Evolutionary conservation across 257 asterid species (phyloP), one percentile per base, ranked within the genome.

Genomic region (Coffea canephora): DNA sequence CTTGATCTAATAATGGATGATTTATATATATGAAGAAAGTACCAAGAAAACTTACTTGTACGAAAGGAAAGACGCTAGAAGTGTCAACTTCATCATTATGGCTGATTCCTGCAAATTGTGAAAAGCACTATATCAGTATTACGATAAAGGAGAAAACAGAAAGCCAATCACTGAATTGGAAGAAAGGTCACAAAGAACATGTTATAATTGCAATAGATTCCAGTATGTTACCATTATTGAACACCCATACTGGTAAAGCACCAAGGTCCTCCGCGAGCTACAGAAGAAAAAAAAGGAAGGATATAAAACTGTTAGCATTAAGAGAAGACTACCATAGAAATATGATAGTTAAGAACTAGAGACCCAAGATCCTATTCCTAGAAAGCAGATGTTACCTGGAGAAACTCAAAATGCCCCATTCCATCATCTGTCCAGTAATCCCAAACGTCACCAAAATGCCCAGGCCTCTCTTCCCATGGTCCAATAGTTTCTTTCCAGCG

Each of bases 401-500:
- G 90, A 89, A 94, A 94, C 85, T 96, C 98, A 73, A 87, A 86
- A 85, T 94, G 97, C 27, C 98, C 98, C 45, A 94, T 81, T 18
- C 98, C 98, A 78, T 92, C 99, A 84, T 96, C 99, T 48, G 98
- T 96, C 98, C 98, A 96, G 84, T 96, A 96, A 77, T 82, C 75
- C 99, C 99, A 96, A 74, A 96, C 99, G 27, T 96, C 99, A 55
- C 99, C 99, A 68, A 91, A 96, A 86, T 96, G 99, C 43, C 99
- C 98, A 0, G 97, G 93, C 83, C 98, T 90, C 91, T 91, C 96
- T 83, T 96, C 94, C 99, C 98, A 94, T 1, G 96, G 91, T 39
- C 99, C 99, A 76, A 96, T 86, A 62, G 97, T 96, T 87, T 92
- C 97, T 85, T 96, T 94, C 99, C 99, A 96, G 59, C 99, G 93